Base-by-base conservation (phyloP, 176 grass and related monocot species). In the Zoysia japonica region DNA sequence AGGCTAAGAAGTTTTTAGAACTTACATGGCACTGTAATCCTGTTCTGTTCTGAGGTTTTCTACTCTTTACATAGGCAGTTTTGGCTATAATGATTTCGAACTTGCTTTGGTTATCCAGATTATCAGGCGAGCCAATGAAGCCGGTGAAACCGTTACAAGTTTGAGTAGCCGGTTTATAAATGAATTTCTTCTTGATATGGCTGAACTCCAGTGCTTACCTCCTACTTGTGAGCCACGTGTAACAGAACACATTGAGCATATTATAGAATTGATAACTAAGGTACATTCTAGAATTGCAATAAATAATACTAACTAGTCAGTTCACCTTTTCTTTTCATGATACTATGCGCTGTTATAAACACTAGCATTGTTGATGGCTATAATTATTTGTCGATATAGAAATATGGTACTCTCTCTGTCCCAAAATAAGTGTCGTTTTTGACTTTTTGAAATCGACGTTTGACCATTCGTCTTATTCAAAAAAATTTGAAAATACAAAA, bases 181-280 rank as follows among this genome's bases (percentile, higher is more conserved):
- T 6, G 92, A 90, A 76, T 99, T 95, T 71, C 82, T 93, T 87
- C 47, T 75, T 67, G 96, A 99, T 75, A 90, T 91, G 82, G 69
- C 72, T 68, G 86, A 85, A 14, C 84, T 99, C 42, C 92, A 93
- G 65, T 99, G 96, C 47, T 81, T 93, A 53, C 69, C 90, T 80
- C 96, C 96, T 46, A 93, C 79, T 67, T 36, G 75, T 0, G 87
- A 99, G 70, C 96, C 96, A 59, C 92, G 92, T 13, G 92, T 99
- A 20, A 93, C 90, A 15, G 88, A 99, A 5, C 96, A 99, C 53
- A 99, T 99, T 1, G 84, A 95, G 2, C 76, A 93, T 52, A 99
- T 99, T 65, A 95, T 56, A 79, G 86, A 93, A 7, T 84, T 99
- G 87, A 99, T 93, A 85, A 77, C 79, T 7, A 89, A 93, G 92